phyloP scores from a whole-genome alignment of 768 basidiomycete genomes.

The Lactarius akahatsu region DNA sequence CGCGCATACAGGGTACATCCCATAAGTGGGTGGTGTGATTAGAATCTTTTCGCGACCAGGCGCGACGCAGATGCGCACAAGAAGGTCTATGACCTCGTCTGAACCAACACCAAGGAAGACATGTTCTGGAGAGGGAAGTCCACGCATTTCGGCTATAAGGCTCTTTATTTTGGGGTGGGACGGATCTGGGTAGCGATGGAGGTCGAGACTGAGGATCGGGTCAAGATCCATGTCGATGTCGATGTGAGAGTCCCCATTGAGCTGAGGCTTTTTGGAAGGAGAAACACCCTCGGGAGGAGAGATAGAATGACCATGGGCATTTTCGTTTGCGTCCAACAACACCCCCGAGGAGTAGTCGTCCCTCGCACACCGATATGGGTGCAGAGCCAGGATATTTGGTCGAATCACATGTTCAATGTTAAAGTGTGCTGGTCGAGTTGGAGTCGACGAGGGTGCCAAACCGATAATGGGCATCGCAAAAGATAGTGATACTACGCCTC shows the following conservation, averaged over 20 bases:
- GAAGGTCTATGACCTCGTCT: constrained; percentile 93
- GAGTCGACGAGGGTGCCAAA: constrained; percentile 44
- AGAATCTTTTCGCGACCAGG: constrained; percentile 80
- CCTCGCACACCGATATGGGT: constrained; percentile 93
- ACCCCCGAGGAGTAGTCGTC: constrained; percentile 93
- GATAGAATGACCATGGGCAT: constrained; percentile 87
- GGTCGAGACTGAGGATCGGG: constrained; percentile 46
- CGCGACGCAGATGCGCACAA: constrained; percentile 85
- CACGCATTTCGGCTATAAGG: constrained; percentile 70
- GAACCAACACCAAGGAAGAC: constrained; percentile 96
- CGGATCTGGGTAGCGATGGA: constrained; percentile 95
- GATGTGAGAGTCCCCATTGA: constrained; percentile 27
- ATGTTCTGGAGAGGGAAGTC: constrained; percentile 55
- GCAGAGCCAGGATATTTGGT: constrained; percentile 89
- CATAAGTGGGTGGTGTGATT: constrained; percentile 93
- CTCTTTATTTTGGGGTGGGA: constrained; percentile 77
- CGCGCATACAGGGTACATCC: constrained; percentile 95
- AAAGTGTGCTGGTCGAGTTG: constrained; percentile 74
- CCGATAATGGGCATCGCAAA: constrained; percentile 62
- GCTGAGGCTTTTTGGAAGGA: constrained; percentile 25
- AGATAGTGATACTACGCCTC: background rate
- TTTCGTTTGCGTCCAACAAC: constrained; percentile 97
- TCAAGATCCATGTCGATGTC: constrained; percentile 36
- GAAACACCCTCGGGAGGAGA: background rate
- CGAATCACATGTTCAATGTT: constrained; percentile 80